Percentiles rank a stretch among this genome's conserved stretches.
These are phyloP conservation scores for Neurospora sp. DNA, from an alignment of 495 filamentous ascomycete genomes.

Conservation along the genomic window DNA sequence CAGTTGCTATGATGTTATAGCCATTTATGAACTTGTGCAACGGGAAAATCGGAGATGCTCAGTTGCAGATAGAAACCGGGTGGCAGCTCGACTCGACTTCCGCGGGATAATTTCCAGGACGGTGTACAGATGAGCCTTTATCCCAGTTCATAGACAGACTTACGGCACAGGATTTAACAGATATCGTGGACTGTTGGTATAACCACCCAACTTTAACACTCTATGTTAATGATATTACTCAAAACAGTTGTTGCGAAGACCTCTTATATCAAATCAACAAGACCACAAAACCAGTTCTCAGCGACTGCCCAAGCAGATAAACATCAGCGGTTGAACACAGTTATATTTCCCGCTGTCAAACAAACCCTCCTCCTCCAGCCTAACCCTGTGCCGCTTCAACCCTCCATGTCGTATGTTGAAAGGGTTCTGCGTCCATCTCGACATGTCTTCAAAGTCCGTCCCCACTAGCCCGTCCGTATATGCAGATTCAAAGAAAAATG, in stretches of 20 bases:
- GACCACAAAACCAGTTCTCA: neutral
- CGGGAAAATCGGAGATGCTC: neutral
- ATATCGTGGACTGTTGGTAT: neutral
- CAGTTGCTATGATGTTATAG: neutral
- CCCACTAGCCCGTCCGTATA: neutral
- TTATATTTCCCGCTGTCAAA: neutral
- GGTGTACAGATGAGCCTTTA: neutral
- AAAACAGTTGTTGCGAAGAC: neutral
- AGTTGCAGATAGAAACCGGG: neutral
- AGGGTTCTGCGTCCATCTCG: neutral
- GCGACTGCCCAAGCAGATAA: neutral
- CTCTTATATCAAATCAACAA: neutral
- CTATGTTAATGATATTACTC: neutral
- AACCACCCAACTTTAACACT: neutral
- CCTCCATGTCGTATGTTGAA: neutral
- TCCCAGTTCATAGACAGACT: neutral
- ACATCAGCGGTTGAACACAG: neutral
- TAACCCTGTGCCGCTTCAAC: neutral
- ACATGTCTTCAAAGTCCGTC: neutral
- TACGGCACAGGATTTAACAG: neutral
- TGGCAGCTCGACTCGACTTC: neutral
- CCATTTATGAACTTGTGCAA: neutral
- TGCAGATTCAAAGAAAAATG: neutral
- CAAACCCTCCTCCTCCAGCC: neutral
- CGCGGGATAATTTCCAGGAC: neutral